Percentiles rank a stretch among this genome's conserved stretches.
phyloP scores from a whole-genome alignment of 805 yeast species.

The Geotrichum ghanense region DNA sequence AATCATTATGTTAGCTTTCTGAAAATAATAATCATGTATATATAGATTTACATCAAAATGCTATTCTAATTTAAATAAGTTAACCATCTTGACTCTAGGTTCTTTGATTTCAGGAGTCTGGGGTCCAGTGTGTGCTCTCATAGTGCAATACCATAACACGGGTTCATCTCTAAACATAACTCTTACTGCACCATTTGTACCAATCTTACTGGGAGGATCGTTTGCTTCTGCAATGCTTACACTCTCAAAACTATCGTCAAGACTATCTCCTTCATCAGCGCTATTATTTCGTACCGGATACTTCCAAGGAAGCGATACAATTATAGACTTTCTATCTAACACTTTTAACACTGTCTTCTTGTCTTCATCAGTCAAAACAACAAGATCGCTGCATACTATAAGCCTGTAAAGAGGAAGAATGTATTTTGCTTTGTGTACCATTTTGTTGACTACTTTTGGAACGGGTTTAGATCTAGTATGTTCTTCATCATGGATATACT shows the following conservation, averaged over 20 bases:
- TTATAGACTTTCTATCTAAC: not conserved
- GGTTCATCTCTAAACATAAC: not conserved
- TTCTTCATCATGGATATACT: not conserved
- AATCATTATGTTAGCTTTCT: no score
- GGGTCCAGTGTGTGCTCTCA: not conserved
- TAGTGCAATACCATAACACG: not conserved
- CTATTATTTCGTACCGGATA: not conserved
- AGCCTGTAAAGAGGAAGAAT: not conserved
- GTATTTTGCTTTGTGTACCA: conserved; percentile 1
- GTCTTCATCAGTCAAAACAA: conserved; percentile 5
- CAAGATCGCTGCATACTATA: conserved; percentile 8
- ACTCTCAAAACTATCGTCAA: not conserved
- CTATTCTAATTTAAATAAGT: no score
- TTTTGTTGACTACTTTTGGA: conserved; percentile 2
- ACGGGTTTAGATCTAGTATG: conserved; percentile 1
- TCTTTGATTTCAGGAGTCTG: not conserved
- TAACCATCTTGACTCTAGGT: not conserved
- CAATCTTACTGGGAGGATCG: not conserved
- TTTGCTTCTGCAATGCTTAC: not conserved
- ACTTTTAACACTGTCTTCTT: conserved; percentile 1
- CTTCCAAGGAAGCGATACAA: not conserved
- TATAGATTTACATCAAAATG: no score
- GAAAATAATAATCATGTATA: no score
- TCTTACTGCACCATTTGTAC: not conserved
- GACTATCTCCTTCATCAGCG: not conserved